These are phyloP conservation scores for Chaetoceros muelleri DNA, from an alignment of 108 stramenopile genomes.

Conservation along the genomic window DNA sequence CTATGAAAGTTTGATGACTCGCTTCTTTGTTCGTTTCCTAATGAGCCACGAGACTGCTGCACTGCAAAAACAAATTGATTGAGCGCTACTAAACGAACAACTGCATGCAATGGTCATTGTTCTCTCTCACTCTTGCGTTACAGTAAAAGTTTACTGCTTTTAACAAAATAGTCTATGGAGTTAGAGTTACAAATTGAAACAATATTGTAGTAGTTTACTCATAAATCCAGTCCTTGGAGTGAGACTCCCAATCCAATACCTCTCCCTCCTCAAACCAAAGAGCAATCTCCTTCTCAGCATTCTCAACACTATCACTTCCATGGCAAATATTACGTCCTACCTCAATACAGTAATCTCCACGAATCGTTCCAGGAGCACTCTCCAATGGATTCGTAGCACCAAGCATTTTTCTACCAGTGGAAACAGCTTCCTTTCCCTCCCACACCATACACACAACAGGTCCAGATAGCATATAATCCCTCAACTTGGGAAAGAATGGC, in stretches of 20 bases:
- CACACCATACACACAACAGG: conserved; percentile 87
- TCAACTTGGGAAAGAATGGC: conserved; percentile 89
- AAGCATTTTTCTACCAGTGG: conserved; percentile 88
- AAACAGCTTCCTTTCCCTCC: conserved; percentile 89
- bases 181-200: not conserved
- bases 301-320: conserved; percentile 86
- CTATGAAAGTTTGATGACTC: too few relatives aligned
- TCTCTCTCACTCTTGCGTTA: too few relatives aligned
- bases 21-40: too few relatives aligned
- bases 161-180: too few relatives aligned
- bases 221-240: conserved; percentile 77
- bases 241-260: conserved; percentile 58
- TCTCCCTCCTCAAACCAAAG: conserved; percentile 89
- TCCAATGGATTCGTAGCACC: conserved; percentile 93
- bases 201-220: conserved; percentile 49
- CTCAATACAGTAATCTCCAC: conserved; percentile 83
- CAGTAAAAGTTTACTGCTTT: too few relatives aligned
- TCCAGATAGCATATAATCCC: conserved; percentile 83
- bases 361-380: conserved; percentile 84
- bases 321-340: conserved; percentile 83
- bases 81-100: too few relatives aligned
- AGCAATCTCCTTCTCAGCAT: conserved; percentile 86
- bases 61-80: too few relatives aligned
- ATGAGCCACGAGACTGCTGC: too few relatives aligned
- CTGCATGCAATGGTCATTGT: too few relatives aligned